A percentile compares a stretch with the other conserved stretches of the same genome.
These are phyloP conservation scores for Canariomyces notabilis DNA, from an alignment of 2,329 filamentous ascomycete genomes.

Conservation along the genomic window DNA sequence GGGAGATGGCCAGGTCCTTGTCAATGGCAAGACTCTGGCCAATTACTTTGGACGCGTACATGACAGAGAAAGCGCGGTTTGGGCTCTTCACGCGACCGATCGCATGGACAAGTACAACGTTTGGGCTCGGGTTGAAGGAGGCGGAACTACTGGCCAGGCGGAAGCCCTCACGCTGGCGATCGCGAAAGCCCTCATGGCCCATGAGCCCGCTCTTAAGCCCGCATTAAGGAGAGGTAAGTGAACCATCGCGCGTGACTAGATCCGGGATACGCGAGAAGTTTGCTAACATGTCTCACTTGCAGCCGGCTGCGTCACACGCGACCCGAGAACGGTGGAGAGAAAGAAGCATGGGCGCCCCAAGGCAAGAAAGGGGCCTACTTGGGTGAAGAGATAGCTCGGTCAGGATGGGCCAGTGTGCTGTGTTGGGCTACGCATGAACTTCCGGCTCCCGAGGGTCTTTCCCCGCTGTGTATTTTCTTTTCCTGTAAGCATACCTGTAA, in stretches of 20 bases:
- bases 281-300: conserved; percentile 40
- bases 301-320: conserved; percentile 91
- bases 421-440: conserved; percentile 15
- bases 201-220: conserved; percentile 89
- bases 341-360: conserved; percentile 97
- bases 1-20: conserved; percentile 80
- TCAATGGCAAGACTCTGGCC: conserved; percentile 84
- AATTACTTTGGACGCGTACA: conserved; percentile 83
- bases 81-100: conserved; percentile 78
- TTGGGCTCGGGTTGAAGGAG: conserved; percentile 78
- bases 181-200: conserved; percentile 79
- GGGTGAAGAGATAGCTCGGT: conserved; percentile 72
- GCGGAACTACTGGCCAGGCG: conserved; percentile 90
- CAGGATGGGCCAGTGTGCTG: conserved; percentile 6
- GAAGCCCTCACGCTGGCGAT: conserved; percentile 90
- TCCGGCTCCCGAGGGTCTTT: conserved; percentile 1
- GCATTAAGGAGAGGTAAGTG: conserved; percentile 78
- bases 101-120: conserved; percentile 96
- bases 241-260: conserved; percentile 6
- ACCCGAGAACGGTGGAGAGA: conserved; percentile 88
- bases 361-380: conserved; percentile 95
- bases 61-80: conserved; percentile 89
- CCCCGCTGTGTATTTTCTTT: conserved; percentile 1
- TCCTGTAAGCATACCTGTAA: conserved; percentile 19
- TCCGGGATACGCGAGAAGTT: conserved; percentile 13